phyloP scores from a whole-genome alignment of 78 protist species.

The Dictyostelium brefeldianum region DNA sequence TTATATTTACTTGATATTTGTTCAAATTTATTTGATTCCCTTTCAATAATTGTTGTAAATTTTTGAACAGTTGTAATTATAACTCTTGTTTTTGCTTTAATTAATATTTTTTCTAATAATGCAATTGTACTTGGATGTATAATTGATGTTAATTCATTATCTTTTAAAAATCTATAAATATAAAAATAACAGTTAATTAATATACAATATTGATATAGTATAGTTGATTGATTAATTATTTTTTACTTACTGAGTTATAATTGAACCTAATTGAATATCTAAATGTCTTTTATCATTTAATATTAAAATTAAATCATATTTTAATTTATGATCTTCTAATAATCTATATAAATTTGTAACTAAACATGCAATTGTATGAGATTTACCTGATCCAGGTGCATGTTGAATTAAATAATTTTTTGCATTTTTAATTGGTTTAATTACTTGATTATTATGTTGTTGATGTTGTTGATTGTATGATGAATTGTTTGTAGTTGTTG shows the following conservation, averaged over 20 bases:
- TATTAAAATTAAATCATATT: conserved; percentile 52
- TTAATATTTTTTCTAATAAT: conserved; percentile 20
- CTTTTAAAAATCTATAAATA: conserved; percentile 29
- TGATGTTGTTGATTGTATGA: no score
- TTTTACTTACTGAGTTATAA: conserved; percentile 13
- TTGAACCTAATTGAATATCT: conserved; percentile 74
- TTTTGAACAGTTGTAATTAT: conserved; percentile 81
- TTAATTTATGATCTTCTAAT: conserved; percentile 13
- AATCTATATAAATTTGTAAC: conserved; percentile 46
- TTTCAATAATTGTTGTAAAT: conserved; percentile 25
- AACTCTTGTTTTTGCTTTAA: conserved; percentile 39
- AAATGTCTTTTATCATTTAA: conserved; percentile 70
- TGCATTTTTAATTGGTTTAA: conserved; percentile 10
- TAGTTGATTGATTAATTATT: no score
- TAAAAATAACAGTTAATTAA: neutral
- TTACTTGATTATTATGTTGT: conserved; percentile 1
- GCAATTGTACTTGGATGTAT: conserved; percentile 10
- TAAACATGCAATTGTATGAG: conserved; percentile 54
- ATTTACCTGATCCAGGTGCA: conserved; percentile 82
- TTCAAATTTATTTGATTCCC: conserved; percentile 10
- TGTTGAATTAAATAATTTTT: conserved; percentile 79
- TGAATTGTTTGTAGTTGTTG: neutral
- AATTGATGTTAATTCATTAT: conserved; percentile 39
- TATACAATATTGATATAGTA: neutral
- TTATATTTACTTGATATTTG: conserved; percentile 34